Percentiles rank a stretch among this genome's conserved stretches.
These are phyloP conservation scores for Sicyos edulis DNA, from an alignment of 306 rosid genomes.

Conservation along the genomic window DNA sequence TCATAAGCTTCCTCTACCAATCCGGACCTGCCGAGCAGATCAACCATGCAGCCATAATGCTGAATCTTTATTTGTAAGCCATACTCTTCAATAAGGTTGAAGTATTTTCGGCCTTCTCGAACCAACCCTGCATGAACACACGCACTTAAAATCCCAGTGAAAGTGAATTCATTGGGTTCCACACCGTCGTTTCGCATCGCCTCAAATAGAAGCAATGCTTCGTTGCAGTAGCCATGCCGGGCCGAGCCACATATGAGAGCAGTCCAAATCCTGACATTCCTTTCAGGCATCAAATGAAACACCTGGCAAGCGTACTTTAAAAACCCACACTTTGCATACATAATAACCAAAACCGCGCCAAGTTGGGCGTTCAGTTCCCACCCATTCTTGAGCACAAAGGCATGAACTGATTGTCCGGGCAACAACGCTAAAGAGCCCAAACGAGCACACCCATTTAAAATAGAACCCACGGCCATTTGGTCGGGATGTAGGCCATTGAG, in stretches of 20 bases:
- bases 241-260: slow-evolving; percentile 21
- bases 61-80: slow-evolving; percentile 45
- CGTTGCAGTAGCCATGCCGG: slow-evolving; percentile 36
- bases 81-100: slow-evolving; percentile 47
- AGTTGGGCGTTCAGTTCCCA: slow-evolving; percentile 47
- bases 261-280: slow-evolving; percentile 34
- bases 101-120: slow-evolving; percentile 42
- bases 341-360: slow-evolving; percentile 50
- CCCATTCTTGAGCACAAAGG: slow-evolving; percentile 40
- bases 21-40: slow-evolving; percentile 55
- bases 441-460: slow-evolving; percentile 46
- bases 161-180: slow-evolving; percentile 49
- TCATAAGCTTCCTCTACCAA: slow-evolving; percentile 52
- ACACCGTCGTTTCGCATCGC: slow-evolving; percentile 39
- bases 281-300: slow-evolving; percentile 26
- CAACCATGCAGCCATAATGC: slow-evolving; percentile 57
- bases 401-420: slow-evolving; percentile 59
- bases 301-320: no score
- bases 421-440: slow-evolving; percentile 44
- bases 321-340: slow-evolving; percentile 51
- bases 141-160: slow-evolving; percentile 57
- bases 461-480: slow-evolving; percentile 28
- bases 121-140: slow-evolving; percentile 49
- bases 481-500: slow-evolving; percentile 29
- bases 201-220: slow-evolving; percentile 42